Evolutionary conservation across 768 basidiomycete genomes (phyloP).

Genomic region (Suillus occidentalis): DNA sequence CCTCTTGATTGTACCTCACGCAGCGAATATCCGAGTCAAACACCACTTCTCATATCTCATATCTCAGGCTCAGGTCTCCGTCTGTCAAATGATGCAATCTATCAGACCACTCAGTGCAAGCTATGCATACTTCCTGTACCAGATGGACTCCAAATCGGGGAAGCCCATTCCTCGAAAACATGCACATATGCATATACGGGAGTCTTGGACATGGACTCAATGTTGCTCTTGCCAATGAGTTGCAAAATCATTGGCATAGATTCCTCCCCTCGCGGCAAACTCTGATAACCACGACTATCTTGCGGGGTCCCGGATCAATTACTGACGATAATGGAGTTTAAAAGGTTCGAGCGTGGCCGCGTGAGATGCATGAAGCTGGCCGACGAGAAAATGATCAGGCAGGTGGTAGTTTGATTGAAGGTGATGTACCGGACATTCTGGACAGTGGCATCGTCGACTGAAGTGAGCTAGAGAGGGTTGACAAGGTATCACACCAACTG

Average conservation of each 20-base stretch:
- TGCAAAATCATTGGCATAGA: slow-evolving; percentile 3
- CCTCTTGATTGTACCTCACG: no score
- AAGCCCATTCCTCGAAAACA: neutral
- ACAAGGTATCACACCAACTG: neutral
- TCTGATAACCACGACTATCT: slow-evolving; percentile 4
- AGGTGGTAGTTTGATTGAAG: no score
- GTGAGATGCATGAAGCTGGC: no score
- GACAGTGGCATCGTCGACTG: neutral
- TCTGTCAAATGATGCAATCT: neutral
- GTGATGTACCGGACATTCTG: no score
- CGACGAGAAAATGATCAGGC: no score
- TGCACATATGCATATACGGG: neutral
- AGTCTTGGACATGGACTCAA: no score
- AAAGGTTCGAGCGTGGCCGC: no score
- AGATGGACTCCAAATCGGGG: neutral
- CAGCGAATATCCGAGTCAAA: no score
- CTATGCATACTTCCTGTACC: neutral
- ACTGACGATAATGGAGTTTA: neutral
- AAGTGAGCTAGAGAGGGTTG: neutral
- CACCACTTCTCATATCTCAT: neutral
- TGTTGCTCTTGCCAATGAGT: no score
- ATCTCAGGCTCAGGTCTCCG: neutral
- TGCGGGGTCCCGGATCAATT: slow-evolving; percentile 4
- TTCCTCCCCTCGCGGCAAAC: slow-evolving; percentile 1
- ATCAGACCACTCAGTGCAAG: neutral